Evolutionary conservation across 192 early-diverging fungal species (phyloP).

Genomic region (Backusella psychrophila): DNA sequence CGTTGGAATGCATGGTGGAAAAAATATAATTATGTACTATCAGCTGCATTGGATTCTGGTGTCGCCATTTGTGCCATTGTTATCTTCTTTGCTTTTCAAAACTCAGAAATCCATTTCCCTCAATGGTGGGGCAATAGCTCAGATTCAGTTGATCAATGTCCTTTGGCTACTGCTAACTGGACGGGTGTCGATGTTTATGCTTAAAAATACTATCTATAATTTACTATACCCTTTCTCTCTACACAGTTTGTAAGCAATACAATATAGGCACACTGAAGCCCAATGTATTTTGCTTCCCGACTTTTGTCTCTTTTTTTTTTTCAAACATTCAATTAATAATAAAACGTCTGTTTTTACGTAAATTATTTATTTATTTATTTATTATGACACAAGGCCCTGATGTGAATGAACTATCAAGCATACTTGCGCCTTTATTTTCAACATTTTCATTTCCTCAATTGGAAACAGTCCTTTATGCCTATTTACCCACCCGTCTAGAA

Average conservation of each 20-base stretch:
- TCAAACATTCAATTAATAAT: too few relatives aligned
- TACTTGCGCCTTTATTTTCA: conserved; percentile 15
- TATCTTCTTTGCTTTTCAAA: conserved; percentile 47
- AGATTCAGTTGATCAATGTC: conserved; percentile 49
- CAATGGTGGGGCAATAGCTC: conserved; percentile 52
- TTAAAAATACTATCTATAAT: conserved; percentile 3
- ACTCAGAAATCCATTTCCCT: conserved; percentile 43
- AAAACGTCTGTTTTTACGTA: not conserved
- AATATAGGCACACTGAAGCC: too few relatives aligned
- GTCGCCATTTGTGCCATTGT: conserved; percentile 41
- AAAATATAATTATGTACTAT: conserved; percentile 55
- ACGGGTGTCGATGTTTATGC: conserved; percentile 46
- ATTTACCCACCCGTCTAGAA: conserved; percentile 23
- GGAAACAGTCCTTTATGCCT: conserved; percentile 29
- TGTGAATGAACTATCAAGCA: conserved; percentile 6
- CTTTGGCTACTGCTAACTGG: conserved; percentile 39
- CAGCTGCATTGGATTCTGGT: conserved; percentile 51
- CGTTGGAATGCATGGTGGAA: conserved; percentile 60
- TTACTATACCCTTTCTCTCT: not conserved
- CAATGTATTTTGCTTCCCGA: too few relatives aligned
- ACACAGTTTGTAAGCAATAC: too few relatives aligned
- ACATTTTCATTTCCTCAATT: conserved; percentile 28
- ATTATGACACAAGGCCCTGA: not conserved
- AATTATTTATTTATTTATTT: not conserved
- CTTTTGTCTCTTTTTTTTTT: too few relatives aligned